Conservation (phyloP, 495 filamentous ascomycete genomes). For the Talaromyces adpressus region DNA sequence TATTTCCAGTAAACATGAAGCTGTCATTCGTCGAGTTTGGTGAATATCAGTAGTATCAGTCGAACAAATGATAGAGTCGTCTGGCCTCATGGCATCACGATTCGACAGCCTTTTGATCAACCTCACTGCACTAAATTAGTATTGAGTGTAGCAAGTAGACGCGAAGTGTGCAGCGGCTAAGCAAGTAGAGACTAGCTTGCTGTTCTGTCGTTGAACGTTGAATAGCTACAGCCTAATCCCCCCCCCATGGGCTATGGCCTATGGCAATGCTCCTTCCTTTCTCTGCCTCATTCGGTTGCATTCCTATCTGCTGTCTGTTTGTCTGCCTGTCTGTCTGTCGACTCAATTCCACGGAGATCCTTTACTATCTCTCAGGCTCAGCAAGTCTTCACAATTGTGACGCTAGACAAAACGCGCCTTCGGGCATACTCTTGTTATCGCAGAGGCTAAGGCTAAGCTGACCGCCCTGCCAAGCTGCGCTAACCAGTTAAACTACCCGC, state of each 20-base stretch:
- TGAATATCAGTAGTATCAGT: background rate
- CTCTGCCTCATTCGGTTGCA: background rate
- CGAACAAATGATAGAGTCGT: background rate
- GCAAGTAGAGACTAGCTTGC: background rate
- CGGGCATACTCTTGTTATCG: too few relatives aligned
- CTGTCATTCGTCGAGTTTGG: background rate
- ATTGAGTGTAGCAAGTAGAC: background rate
- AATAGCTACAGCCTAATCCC: background rate
- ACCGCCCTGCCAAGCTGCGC: background rate
- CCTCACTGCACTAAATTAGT: background rate
- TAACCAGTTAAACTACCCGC: slow-evolving; percentile 3
- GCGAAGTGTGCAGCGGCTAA: background rate
- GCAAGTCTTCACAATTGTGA: too few relatives aligned
- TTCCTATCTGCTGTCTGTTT: background rate
- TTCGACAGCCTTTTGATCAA: background rate
- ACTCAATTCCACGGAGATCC: background rate
- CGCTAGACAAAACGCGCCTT: too few relatives aligned
- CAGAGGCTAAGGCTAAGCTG: background rate
- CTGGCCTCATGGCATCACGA: background rate
- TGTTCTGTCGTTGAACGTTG: background rate
- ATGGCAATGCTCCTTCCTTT: background rate
- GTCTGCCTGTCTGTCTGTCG: background rate
- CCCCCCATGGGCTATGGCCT: too few relatives aligned
- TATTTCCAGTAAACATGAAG: background rate
- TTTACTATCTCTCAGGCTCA: too few relatives aligned